phyloP scores from a whole-genome alignment of 371 early-diverging fungal species.

The Mortierella sp. region DNA sequence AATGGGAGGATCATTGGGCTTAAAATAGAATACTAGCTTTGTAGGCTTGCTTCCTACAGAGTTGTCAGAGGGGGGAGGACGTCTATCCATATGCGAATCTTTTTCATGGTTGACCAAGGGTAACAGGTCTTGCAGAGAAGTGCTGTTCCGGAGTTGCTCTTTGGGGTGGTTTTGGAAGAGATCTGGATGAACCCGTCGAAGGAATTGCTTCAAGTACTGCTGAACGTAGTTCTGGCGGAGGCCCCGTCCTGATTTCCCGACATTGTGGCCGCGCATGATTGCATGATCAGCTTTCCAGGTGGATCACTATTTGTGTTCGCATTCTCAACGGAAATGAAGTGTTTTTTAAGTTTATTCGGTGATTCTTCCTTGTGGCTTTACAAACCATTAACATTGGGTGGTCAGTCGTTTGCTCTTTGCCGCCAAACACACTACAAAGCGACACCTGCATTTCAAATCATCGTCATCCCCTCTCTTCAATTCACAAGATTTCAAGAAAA shows the following conservation, averaged over 20 bases:
- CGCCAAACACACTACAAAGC: slow-evolving; percentile 3
- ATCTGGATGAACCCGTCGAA: slow-evolving; percentile 50
- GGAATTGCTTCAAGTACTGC: slow-evolving; percentile 43
- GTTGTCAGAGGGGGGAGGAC: not conserved
- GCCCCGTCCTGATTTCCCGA: slow-evolving; percentile 13
- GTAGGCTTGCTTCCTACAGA: not conserved
- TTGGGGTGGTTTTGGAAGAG: slow-evolving; percentile 48
- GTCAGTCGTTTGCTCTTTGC: slow-evolving; percentile 10
- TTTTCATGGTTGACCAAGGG: slow-evolving; percentile 35
- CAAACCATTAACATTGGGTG: no score
- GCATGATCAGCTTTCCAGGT: not conserved
- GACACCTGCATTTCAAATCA: not conserved
- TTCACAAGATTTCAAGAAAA: not conserved
- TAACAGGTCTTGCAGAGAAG: slow-evolving; percentile 41
- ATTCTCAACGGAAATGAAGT: no score
- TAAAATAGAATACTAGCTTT: slow-evolving; percentile 34
- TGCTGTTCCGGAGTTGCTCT: slow-evolving; percentile 51
- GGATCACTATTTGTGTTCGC: no score
- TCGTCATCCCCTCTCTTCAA: not conserved
- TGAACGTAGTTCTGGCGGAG: slow-evolving; percentile 44
- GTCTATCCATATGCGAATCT: not conserved
- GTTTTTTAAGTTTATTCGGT: not conserved
- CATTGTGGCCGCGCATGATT: slow-evolving; percentile 32
- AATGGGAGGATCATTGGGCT: slow-evolving; percentile 3
- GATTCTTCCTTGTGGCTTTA: not conserved